Base-by-base conservation (phyloP, 2,329 filamentous ascomycete genomes). In the Pseudonectria buxi region DNA sequence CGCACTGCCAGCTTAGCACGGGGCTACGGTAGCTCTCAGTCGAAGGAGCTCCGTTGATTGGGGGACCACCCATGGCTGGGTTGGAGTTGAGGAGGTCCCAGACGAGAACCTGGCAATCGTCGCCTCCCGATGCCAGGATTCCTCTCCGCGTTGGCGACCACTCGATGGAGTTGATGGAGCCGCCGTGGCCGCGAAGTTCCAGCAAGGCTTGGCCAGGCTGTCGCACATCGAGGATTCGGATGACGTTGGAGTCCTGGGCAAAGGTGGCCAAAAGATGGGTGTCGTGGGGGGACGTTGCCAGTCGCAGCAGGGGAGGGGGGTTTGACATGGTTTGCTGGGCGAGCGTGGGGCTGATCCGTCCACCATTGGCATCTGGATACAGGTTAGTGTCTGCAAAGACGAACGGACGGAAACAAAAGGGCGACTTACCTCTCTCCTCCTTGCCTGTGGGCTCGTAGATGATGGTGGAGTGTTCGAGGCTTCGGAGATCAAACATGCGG, bases 361-460 rank as follows among this genome's bases (percentile, higher is more conserved):
- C 77, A 35, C 71, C 72, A 46, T 72, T 77, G 46, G 67, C 59
- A 56, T 78, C 75, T 69, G 30, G 5, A 24, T 4, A 13, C 22
- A n/a, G 6, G 47, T 57, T 37, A 58, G 50, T 16, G 33, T 14
- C 30, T 30, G 26, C 14, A 10, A 12, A 25, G 10, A 11, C 14
- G 13, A 36, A 14, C 32, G 9, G 14, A 24, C 7, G 12, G 15
- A n/a, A 14, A 10, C 24, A 12, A 10, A 7, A 12, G 6, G 27
- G 22, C 22, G 14, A 56, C 66, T 46, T 67, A 87, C 84, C 74
- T 69, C 77, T 67, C 29, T 82, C 78, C 43, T 83, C 81, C 64
- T 95, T 95, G 48, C 88, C 84, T 0, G 86, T 90, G 4, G 92
- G 92, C 62, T 98, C 92, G 59, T 98, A 98, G 46, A 98, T 98